A percentile compares a stretch with the other conserved stretches of the same genome.
Conservation (phyloP, 2,329 filamentous ascomycete species). For the Parastagonospora avenae region DNA sequence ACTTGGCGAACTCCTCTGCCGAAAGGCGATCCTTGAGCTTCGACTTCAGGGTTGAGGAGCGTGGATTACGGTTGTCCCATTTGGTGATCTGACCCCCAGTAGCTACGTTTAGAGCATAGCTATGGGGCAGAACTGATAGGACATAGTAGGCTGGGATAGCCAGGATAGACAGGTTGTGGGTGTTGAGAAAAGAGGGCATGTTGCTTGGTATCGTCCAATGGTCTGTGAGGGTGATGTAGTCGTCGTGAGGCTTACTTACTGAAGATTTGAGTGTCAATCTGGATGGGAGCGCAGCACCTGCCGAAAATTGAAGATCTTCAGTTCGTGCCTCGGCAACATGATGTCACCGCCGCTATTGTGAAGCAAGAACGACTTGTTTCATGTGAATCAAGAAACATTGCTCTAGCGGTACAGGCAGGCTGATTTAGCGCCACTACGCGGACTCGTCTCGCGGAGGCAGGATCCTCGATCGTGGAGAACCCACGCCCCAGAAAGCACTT, state of each 20-base stretch:
- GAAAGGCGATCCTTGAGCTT: constrained; percentile 46
- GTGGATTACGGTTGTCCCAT: constrained; percentile 53
- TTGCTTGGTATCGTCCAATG: neutral
- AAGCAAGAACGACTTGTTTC: neutral
- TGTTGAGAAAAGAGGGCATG: constrained; percentile 24
- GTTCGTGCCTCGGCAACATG: constrained; percentile 16
- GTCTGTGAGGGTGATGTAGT: neutral
- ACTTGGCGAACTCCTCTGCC: constrained; percentile 46
- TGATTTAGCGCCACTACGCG: neutral
- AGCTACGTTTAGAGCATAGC: constrained; percentile 45
- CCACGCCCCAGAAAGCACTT: no score
- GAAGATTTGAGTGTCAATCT: neutral
- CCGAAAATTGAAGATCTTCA: neutral
- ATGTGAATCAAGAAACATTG: neutral
- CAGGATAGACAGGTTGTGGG: constrained; percentile 49
- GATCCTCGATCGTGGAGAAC: no score
- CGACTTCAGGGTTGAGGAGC: constrained; percentile 40
- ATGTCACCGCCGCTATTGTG: constrained; percentile 3
- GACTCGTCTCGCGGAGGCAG: no score
- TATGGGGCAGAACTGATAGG: constrained; percentile 50
- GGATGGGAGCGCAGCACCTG: neutral
- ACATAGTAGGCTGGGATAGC: constrained; percentile 53
- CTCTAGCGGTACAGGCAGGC: neutral
- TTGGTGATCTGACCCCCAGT: constrained; percentile 41
- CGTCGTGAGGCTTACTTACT: neutral